Base-by-base conservation (phyloP, 768 basidiomycete genomes). In the Mycena vulgaris region DNA sequence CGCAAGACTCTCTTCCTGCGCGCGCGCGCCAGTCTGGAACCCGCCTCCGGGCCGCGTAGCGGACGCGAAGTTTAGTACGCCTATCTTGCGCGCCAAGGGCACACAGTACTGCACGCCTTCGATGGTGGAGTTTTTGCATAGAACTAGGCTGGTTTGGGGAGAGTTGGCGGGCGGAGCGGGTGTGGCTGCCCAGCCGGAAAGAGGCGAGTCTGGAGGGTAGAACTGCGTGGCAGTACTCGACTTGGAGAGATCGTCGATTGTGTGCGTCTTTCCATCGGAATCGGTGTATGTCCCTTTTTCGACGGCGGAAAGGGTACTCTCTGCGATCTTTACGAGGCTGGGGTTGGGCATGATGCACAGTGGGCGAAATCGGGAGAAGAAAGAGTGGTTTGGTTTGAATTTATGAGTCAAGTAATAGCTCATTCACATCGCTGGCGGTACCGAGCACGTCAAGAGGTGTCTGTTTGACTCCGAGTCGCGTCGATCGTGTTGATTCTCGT, bases 61-160 rank as follows among this genome's bases (percentile, higher is more conserved):
- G 11, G 87, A 88, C 9, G 89, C 89, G 69, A 89, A 89, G 75
- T 84, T 89, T n/a, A 89, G 85, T 19, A 89, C 78, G 33, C 86
- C 88, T n/a, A 87, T 79, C 53, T 73, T 83, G 52, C 66, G 68
- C 47, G 27, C 51, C 59, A 56, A 51, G 37, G 74, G 69, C 55
- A 67, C 71, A 47, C 80, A 74, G 27, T 80, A 75, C 37, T 80
- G 81, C 27, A 84, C 82, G 31, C 85, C 86, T 25, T 83, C 83
- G 27, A 88, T 80, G 2, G 88, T 88, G 27, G 88, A 87, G n/a
- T 81, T 78, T 75, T 87, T 84, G 27, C 42, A 47, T 0, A 70
- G 59, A 3, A 82, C 69, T 35, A 88, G 69, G 8, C 80, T 80
- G 33, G 86, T 75, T 60, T 80, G 66, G 8, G 78, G 70, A 58